Evolutionary conservation across 768 basidiomycete species (phyloP), one percentile per base, ranked within the genome.

Genomic region (Lactarius evosmus): DNA sequence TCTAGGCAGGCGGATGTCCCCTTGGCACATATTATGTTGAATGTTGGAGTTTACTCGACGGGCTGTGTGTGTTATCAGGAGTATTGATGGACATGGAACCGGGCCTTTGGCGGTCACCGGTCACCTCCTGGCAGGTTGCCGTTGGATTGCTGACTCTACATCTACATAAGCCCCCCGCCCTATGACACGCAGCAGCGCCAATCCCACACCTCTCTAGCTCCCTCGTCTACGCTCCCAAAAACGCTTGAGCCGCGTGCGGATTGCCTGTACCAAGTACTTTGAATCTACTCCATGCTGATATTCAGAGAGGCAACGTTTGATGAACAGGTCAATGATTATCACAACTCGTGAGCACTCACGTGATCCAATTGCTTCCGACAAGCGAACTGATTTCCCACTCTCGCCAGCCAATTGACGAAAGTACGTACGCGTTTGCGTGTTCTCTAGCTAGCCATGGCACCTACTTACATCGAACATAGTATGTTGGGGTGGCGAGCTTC

Each of bases 401-500:
- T 3, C 7, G 9, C 0, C 38, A 58, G 50, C 12, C 14, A n/a
- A 11, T 2, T 36, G 34, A 64, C 53, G 5, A 55, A 36, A 46
- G 63, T 64, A 53, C 8, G 46, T 29, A 27, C 32, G 16, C 17
- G 6, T 3, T 6, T 6, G 12, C 17, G n/a, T 2, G 22, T 3
- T n/a, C 34, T 4, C 34, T 16, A 44, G 14, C 30, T 29, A 27
- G 11, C 8, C 8, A 2, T 36, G 12, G 17, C 7, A 25, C 36
- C 27, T 5, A 50, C 46, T 27, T 5, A 11, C n/a, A 4, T 32
- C 5, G 32, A 29, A 11, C 7, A 33, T 25, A 86, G 84, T 80
- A 76, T 59, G 76, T 86, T 36, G 84, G 81, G 14, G 72, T 85
- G 38, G 78, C 77, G 12, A 79, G 81, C 66, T 82, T 82, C 68